A percentile compares a stretch with the other conserved stretches of the same genome.
Evolutionary conservation across 768 basidiomycete genomes (phyloP).

Genomic region (Boletus pseudopeckii): DNA sequence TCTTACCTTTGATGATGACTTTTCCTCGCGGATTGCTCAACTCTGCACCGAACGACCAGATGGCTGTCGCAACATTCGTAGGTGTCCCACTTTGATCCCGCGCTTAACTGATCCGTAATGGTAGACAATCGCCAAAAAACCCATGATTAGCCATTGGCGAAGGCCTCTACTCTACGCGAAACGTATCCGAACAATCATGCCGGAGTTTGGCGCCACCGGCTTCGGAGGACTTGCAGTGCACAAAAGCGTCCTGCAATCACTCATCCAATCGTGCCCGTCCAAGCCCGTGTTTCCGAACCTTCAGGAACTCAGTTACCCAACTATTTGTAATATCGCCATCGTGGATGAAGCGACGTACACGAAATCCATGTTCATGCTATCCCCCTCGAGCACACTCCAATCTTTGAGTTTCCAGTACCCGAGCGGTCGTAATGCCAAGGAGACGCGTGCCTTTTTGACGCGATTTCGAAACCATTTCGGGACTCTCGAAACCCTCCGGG

Average conservation of each 20-base stretch:
- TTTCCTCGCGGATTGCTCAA: conserved; percentile 18
- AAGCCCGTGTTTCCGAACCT: conserved; percentile 21
- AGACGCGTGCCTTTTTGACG: conserved; percentile 10
- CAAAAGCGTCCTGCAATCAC: conserved; percentile 14
- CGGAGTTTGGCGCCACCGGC: not conserved
- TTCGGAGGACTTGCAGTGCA: conserved; percentile 16
- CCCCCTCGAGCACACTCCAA: not conserved
- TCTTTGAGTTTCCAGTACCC: conserved; percentile 17
- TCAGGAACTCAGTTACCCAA: conserved; percentile 16
- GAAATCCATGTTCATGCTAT: conserved; percentile 12
- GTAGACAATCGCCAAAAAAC: conserved; percentile 15
- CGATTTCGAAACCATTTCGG: conserved; percentile 12
- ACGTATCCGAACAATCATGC: conserved; percentile 14
- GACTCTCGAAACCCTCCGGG: conserved; percentile 10
- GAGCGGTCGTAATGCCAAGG: conserved; percentile 10
- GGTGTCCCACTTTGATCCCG: not conserved
- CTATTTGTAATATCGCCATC: conserved; percentile 20
- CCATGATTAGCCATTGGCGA: conserved; percentile 16
- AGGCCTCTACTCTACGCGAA: conserved; percentile 19
- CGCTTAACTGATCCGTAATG: not conserved
- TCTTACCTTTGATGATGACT: conserved; percentile 14
- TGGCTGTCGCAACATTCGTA: conserved; percentile 17
- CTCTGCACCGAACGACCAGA: conserved; percentile 13
- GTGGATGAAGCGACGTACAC: conserved; percentile 11
- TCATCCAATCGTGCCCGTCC: conserved; percentile 21